Evolutionary conservation across 148 eudicot species (phyloP).

Genomic region (Nepenthes gracilis): DNA sequence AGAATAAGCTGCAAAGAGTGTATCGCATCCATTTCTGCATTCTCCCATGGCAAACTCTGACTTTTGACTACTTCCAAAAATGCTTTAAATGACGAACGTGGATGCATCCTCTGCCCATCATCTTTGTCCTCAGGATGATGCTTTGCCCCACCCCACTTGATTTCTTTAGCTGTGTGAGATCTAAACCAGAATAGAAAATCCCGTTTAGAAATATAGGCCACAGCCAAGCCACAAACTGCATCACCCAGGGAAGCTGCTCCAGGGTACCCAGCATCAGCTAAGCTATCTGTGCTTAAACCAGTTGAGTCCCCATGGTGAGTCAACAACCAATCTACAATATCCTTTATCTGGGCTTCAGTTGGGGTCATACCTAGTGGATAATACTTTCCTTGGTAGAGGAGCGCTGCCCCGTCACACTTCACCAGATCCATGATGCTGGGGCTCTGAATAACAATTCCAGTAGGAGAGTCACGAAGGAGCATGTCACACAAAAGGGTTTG

Average conservation of each 20-base stretch:
- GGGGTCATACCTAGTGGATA: constrained; percentile 78
- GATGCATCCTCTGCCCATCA: constrained; percentile 79
- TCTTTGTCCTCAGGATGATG: constrained; percentile 92
- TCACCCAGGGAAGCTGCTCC: constrained; percentile 70
- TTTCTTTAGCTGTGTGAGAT: constrained; percentile 78
- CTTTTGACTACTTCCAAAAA: constrained; percentile 86
- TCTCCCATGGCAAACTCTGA: constrained; percentile 85
- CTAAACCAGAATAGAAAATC: constrained; percentile 94
- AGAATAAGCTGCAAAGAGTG: constrained; percentile 92
- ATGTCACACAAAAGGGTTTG: constrained; percentile 91
- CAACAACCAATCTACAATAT: constrained; percentile 73
- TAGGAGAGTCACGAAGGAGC: constrained; percentile 79
- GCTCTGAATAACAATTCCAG: constrained; percentile 76
- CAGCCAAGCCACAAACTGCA: constrained; percentile 97
- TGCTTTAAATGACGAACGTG: constrained; percentile 84
- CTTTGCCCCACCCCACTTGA: constrained; percentile 96
- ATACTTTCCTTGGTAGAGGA: constrained; percentile 60
- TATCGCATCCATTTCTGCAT: constrained; percentile 91
- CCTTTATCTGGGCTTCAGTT: constrained; percentile 71
- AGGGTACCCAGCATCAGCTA: constrained; percentile 83
- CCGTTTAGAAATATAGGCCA: constrained; percentile 63
- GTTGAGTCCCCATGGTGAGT: constrained; percentile 65
- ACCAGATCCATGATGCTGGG: constrained; percentile 91
- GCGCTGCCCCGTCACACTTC: constrained; percentile 93
- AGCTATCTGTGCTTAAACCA: constrained; percentile 88